Evolutionary conservation across 345 rosid species (phyloP).

Genomic region (Syzygium oleosum): DNA sequence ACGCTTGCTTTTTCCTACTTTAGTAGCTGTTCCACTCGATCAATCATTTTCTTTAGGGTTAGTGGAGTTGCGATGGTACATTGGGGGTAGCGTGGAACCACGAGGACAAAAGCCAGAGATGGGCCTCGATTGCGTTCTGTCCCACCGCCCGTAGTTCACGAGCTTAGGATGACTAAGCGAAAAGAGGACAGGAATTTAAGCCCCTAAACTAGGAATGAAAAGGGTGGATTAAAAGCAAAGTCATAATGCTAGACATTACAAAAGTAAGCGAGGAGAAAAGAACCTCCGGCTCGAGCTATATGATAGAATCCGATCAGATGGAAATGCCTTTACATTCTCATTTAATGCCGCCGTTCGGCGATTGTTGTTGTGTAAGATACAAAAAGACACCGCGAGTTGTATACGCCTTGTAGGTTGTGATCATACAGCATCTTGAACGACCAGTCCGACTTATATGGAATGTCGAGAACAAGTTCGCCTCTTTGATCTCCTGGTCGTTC

Average conservation of each 20-base stretch:
- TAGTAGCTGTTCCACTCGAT: background rate
- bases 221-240: background rate
- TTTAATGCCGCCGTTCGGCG: background rate
- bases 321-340: background rate
- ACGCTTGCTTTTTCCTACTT: background rate
- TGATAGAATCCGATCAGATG: background rate
- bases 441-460: background rate
- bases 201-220: background rate
- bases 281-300: background rate
- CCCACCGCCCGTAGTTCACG: background rate
- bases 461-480: background rate
- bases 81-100: background rate
- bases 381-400: background rate
- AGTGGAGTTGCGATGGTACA: background rate
- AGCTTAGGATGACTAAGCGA: background rate
- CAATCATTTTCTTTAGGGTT: background rate
- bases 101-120: background rate
- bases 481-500: background rate
- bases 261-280: background rate
- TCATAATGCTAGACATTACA: background rate
- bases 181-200: background rate
- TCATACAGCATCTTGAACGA: background rate
- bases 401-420: too few relatives aligned
- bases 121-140: background rate
- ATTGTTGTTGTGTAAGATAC: background rate